These are phyloP conservation scores for Ilyonectria robusta DNA, from an alignment of 2,329 filamentous ascomycete species.

Conservation along the genomic window DNA sequence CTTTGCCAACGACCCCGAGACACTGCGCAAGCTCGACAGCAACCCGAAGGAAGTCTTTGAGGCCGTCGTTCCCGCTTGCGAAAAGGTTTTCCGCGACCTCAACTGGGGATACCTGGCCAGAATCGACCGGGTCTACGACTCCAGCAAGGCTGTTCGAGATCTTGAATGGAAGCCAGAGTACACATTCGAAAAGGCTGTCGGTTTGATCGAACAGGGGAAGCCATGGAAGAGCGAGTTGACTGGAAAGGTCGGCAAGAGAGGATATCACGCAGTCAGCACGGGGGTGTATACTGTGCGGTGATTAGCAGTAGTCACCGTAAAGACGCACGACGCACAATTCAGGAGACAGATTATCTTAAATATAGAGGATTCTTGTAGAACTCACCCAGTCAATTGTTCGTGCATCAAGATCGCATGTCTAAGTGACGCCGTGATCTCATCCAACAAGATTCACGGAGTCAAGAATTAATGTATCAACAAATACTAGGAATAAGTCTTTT, in stretches of 20 bases:
- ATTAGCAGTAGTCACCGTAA: no score
- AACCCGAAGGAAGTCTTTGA: slow-evolving; percentile 52
- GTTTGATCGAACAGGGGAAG: slow-evolving; percentile 52
- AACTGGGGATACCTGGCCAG: slow-evolving; percentile 56
- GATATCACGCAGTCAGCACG: slow-evolving; percentile 60
- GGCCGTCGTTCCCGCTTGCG: slow-evolving; percentile 45
- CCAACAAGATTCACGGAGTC: no score
- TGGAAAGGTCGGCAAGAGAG: slow-evolving; percentile 57
- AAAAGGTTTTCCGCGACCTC: slow-evolving; percentile 48
- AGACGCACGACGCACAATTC: no score
- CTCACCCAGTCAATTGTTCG: no score
- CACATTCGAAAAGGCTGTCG: slow-evolving; percentile 56
- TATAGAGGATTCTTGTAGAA: no score
- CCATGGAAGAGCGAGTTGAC: slow-evolving; percentile 58
- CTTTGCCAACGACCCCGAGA: slow-evolving; percentile 50
- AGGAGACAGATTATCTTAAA: no score
- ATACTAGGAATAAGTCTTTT: no score
- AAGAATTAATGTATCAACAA: no score
- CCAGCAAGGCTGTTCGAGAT: slow-evolving; percentile 56
- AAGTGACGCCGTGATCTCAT: no score
- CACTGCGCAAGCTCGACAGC: slow-evolving; percentile 52
- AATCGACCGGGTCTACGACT: slow-evolving; percentile 63
- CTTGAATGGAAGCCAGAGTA: slow-evolving; percentile 60
- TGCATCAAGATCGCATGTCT: no score
- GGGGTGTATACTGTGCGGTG: slow-evolving; percentile 59